These are phyloP conservation scores for Calocera cornea DNA, from an alignment of 768 basidiomycete genomes.

Conservation along the genomic window DNA sequence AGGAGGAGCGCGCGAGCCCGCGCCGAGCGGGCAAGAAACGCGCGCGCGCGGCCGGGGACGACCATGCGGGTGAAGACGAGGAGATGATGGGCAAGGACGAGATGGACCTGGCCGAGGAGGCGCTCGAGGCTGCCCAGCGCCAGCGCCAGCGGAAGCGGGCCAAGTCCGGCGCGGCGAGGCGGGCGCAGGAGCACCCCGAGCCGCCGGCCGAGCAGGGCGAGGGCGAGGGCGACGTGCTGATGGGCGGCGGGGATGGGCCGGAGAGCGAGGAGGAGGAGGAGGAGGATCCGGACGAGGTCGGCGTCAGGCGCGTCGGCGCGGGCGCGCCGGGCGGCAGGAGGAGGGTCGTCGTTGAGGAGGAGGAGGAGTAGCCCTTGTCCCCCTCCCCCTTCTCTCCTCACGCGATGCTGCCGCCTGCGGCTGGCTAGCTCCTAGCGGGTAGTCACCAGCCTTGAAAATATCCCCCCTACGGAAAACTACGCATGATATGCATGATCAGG, in stretches of 20 bases:
- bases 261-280: slow-evolving; percentile 12
- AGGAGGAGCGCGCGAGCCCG: slow-evolving; percentile 32
- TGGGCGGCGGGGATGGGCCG: slow-evolving; percentile 3
- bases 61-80: too few species aligned
- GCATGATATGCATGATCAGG: too few species aligned
- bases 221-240: slow-evolving; percentile 3
- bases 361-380: slow-evolving; percentile 41
- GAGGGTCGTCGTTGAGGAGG: slow-evolving; percentile 43
- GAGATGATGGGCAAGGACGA: slow-evolving; percentile 26
- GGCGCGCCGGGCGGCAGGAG: slow-evolving; percentile 43
- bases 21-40: slow-evolving; percentile 30
- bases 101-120: slow-evolving; percentile 30
- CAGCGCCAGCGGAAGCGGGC: slow-evolving; percentile 18
- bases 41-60: slow-evolving; percentile 2
- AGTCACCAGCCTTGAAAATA: too few species aligned
- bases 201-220: neutral
- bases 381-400: too few species aligned
- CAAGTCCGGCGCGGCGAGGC: slow-evolving; percentile 28
- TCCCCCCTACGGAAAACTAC: too few species aligned
- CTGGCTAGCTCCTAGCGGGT: too few species aligned
- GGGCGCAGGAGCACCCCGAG: slow-evolving; percentile 40
- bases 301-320: slow-evolving; percentile 47
- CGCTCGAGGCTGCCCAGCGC: slow-evolving; percentile 38
- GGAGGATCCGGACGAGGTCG: slow-evolving; percentile 17
- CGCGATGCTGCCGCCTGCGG: too few species aligned